Conservation (phyloP, 495 filamentous ascomycete species). For the Tetracladium marchalianum region DNA sequence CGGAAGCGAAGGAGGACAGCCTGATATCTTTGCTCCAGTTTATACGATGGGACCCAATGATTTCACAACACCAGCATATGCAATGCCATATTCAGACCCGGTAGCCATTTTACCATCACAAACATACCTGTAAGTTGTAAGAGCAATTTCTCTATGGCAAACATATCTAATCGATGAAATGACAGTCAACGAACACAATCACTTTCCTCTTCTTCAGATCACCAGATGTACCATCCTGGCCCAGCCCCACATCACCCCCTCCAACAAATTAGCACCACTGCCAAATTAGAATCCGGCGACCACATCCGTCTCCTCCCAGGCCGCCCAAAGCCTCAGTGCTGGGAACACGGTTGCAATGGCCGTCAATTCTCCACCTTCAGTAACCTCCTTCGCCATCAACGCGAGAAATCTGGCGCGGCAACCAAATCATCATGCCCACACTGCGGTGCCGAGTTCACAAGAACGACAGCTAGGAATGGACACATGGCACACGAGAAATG, state of each 20-base stretch:
- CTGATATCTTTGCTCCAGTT: slow-evolving; percentile 16
- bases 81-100: slow-evolving; percentile 10
- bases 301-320: slow-evolving; percentile 62
- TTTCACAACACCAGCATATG: slow-evolving; percentile 10
- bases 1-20: slow-evolving; percentile 1
- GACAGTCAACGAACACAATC: slow-evolving; percentile 15
- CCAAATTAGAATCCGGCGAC: slow-evolving; percentile 21
- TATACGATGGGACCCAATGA: slow-evolving; percentile 18
- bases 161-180: neutral
- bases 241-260: neutral
- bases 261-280: slow-evolving; percentile 5
- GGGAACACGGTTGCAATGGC: slow-evolving; percentile 92
- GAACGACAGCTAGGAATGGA: slow-evolving; percentile 83
- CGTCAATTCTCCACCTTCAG: slow-evolving; percentile 92
- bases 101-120: slow-evolving; percentile 7
- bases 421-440: slow-evolving; percentile 77
- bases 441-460: slow-evolving; percentile 84
- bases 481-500: slow-evolving; percentile 87
- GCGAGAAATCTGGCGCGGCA: slow-evolving; percentile 87
- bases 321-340: slow-evolving; percentile 84
- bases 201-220: slow-evolving; percentile 15
- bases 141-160: neutral
- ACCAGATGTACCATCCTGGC: slow-evolving; percentile 9
- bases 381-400: slow-evolving; percentile 83
- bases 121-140: slow-evolving; percentile 8